Evolutionary conservation across 495 filamentous ascomycete genomes (phyloP), one percentile per base, ranked within the genome.

Genomic region (Neurospora tetraspora): DNA sequence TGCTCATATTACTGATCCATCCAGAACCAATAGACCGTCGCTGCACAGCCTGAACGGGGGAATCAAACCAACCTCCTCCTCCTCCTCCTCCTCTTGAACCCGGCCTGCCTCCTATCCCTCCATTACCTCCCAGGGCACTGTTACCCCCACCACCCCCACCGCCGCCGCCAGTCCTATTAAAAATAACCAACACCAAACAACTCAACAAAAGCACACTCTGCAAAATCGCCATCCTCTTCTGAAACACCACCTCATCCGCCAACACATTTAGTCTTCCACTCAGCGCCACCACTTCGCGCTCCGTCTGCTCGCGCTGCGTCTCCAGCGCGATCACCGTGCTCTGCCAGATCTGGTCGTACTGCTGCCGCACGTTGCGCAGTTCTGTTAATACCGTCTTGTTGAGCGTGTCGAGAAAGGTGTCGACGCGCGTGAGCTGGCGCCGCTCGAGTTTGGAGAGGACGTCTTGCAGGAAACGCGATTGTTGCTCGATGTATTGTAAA

Each of bases 341-440:
- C 78, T 96, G 95, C 94, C 96, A 97, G 31, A 98, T 91, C 76
- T 97, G 93, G 76, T 99, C 96, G 82, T 99, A 98, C 76, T 96
- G 92, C 61, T 89, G 86, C 74, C 92, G 84, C 74, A 96, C 93
- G 70, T 89, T 89, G 73, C 89, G 90, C 27, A 99, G 85, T 78
- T 98, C 96, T 36, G 86, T 87, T n/a, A 96, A 84, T 11, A 98
- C 94, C 0, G 94, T 97, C 27, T 85, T 85, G 80, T 99, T 98
- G 16, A 99, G 85, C 20, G 86, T 89, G 75, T 94, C 89, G 31
- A 99, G 86, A 79, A 98, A 97, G 9, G 83, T 85, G 39, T 89
- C 90, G 8, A 94, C 94, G 78, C 96, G 97, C 39, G 88, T 83
- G 39, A 97, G 84, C 78, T 99, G 96, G 31, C 92, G 89, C 76